Base-by-base conservation (phyloP, 1,284 basidiomycete genomes). In the Inonotus obliquus region DNA sequence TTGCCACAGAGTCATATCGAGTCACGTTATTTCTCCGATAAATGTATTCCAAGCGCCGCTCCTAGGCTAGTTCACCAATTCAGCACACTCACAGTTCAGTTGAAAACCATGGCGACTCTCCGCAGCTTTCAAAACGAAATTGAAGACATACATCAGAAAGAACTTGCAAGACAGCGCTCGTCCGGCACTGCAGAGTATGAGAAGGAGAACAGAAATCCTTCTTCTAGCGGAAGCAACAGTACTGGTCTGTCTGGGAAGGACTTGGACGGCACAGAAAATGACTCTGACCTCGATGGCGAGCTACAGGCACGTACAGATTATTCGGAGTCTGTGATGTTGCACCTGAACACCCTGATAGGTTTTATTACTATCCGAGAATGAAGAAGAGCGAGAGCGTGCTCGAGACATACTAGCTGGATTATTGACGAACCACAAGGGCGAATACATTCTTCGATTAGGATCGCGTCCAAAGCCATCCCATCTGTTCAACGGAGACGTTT, bases 101-200 rank as follows among this genome's bases (percentile, higher is more conserved):
- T 44, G n/a, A 27, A 47, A 13, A 45, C 49, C 35, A 89, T 86
- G 85, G 81, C 86, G 35, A 82, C 78, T 61, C 74, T 91, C 69
- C 82, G 81, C 55, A 83, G 77, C 58, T 91, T 91, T 70, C 89
- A 91, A 72, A 79, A 74, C 67, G 87, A 90, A 73, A 91, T 91
- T 63, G 84, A 91, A 64, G 81, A 86, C 66, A 87, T 91, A 69
- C 82, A 83, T 61, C 75, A 80, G 65, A 81, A 83, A 55, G 86
- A 90, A 72, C 72, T 82, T 48, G 74, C 78, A 29, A 88, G 81
- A 72, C 84, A 89, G 66, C 81, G 85, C 48, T 73, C 73, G 38
- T 25, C 56, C 51, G 41, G 39, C 52, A 32, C 39, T 37, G 37
- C 27, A n/a, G 55, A 62, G n/a, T 73, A 74, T 66, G 76, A 73